Percentiles rank a stretch among this genome's conserved stretches.
Evolutionary conservation across 106 monocot genomes (phyloP).

Genomic region (Triglochin maritima): DNA sequence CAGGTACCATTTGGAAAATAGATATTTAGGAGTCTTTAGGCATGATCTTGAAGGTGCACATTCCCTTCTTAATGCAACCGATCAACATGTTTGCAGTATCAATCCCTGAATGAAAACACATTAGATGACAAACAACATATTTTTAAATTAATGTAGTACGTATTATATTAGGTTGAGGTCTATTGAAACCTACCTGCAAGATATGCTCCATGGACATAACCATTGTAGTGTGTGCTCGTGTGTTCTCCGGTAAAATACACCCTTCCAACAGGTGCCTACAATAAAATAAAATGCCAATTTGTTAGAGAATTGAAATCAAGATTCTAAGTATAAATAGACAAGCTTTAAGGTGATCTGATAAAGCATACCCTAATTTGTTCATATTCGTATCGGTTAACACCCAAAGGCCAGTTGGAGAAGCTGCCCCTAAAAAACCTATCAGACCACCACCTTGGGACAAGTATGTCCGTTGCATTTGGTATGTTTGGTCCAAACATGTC

Average conservation of each 20-base stretch:
- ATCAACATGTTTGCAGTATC: slow-evolving; percentile 62
- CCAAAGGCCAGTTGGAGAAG: slow-evolving; percentile 83
- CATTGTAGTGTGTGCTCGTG: slow-evolving; percentile 76
- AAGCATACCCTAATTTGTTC: slow-evolving; percentile 81
- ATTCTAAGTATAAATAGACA: too few relatives aligned
- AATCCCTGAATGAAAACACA: slow-evolving; percentile 29
- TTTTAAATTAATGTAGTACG: neutral
- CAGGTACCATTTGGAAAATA: too few relatives aligned
- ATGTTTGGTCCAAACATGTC: slow-evolving; percentile 52
- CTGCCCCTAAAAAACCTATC: slow-evolving; percentile 54
- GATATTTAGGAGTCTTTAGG: slow-evolving; percentile 13
- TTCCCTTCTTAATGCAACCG: slow-evolving; percentile 28
- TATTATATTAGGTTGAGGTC: neutral
- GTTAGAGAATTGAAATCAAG: too few relatives aligned
- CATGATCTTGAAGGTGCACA: slow-evolving; percentile 26
- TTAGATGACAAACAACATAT: neutral
- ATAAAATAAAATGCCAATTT: too few relatives aligned
- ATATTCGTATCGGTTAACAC: slow-evolving; percentile 62
- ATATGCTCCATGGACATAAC: slow-evolving; percentile 84
- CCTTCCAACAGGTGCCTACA: slow-evolving; percentile 74
- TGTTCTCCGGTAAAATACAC: slow-evolving; percentile 87
- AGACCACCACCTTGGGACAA: slow-evolving; percentile 88
- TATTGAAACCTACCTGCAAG: slow-evolving; percentile 37
- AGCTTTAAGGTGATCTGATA: too few relatives aligned
- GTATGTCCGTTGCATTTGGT: slow-evolving; percentile 54